Percentiles rank a stretch among this genome's conserved stretches.
phyloP scores from a whole-genome alignment of 495 filamentous ascomycete genomes.

The Letharia lupina region DNA sequence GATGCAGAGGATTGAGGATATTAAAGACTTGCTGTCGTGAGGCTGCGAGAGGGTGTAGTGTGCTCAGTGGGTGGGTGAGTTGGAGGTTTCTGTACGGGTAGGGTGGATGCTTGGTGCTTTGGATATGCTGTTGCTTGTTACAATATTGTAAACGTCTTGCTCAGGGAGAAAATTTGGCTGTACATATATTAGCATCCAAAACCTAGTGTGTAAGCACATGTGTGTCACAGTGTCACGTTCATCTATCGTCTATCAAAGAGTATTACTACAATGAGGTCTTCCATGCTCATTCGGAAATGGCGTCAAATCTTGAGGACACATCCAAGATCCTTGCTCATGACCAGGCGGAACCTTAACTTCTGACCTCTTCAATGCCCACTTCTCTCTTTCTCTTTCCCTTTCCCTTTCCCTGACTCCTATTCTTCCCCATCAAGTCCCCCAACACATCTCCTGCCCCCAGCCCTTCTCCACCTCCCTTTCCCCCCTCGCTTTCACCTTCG shows the following conservation, averaged over 20 bases:
- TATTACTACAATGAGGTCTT: not conserved
- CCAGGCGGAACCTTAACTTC: not conserved
- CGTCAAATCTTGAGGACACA: not conserved
- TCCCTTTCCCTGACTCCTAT: conserved; percentile 18
- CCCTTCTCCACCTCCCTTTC: not conserved
- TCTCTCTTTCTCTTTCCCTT: not conserved
- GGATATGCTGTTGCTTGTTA: not conserved
- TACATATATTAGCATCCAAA: not conserved
- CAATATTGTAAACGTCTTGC: not conserved
- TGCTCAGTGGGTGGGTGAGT: not conserved
- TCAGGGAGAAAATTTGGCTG: not conserved
- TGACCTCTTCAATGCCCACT: conserved; percentile 38
- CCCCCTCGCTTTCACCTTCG: conserved; percentile 15
- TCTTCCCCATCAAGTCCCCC: conserved; percentile 15
- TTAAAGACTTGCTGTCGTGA: conserved; percentile 81
- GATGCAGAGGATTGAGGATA: conserved; percentile 84
- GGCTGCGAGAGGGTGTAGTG: not conserved
- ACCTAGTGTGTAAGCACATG: not conserved
- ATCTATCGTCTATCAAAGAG: not conserved
- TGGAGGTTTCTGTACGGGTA: not conserved
- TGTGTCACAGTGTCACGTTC: not conserved
- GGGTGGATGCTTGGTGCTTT: not conserved
- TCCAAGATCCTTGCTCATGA: not conserved
- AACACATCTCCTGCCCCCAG: not conserved
- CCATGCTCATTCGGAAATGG: not conserved